Evolutionary conservation across 2,329 filamentous ascomycete genomes (phyloP), one percentile per base, ranked within the genome.

Genomic region (Fusarium brevicatenulatum): DNA sequence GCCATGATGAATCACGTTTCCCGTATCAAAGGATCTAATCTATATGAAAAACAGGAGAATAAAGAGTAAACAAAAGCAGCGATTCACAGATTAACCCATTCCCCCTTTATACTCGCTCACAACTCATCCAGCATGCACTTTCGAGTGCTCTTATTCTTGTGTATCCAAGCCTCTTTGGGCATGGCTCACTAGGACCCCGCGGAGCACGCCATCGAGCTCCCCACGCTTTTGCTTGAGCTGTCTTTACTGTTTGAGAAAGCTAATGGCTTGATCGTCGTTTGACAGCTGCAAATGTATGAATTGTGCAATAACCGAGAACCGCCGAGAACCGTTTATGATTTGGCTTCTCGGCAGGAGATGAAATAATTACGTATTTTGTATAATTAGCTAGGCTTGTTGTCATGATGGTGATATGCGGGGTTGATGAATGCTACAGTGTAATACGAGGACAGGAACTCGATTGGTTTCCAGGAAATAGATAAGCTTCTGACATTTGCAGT

Each of bases 1-100:
- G 82, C 78, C 82, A 82, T 82, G 63, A 44, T 80, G 71, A 60
- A 61, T n/a, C 32, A 36, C n/a, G 39, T 34, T 34, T 50, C 15
- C n/a, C 21, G 32, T 58, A 37, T 50, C 42, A 50, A 37, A 49
- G 12, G 42, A 50, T 36, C 55, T 37, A 13, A 19, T 63, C 32
- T 53, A 40, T 19, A 36, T 46, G 30, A 63, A 62, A 25, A 54
- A 13, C 23, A 42, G 50, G 32, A 57, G 46, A 42, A 43, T 47
- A 44, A 63, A 34, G 59, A 52, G 25, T 34, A 52, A 49, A 34
- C 36, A 39, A 39, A 42, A 34, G 11, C 9, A 57, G 32, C 25
- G 44, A n/a, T 21, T 36, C 32, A 36, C 28, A 37, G 65, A 67
- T 61, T 37, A 44, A 63, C 57, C 32, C 71, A 63, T 70, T 76